Base-by-base conservation (phyloP, 805 yeast species). In the Debaryomyces maramus region DNA sequence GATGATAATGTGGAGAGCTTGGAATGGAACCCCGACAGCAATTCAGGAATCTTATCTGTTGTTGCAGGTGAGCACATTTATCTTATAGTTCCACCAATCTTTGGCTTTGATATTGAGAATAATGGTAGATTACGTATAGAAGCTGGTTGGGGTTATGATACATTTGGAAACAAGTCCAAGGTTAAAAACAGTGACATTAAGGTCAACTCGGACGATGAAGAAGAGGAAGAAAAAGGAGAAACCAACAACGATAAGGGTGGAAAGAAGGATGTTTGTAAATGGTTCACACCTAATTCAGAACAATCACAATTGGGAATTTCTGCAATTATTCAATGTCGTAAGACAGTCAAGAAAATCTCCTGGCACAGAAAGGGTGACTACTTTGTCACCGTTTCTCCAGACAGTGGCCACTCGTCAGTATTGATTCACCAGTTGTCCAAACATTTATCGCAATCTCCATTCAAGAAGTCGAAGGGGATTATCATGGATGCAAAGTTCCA, bases 351-450 rank as follows among this genome's bases (percentile, higher is more conserved):
- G 65, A 83, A 81, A 56, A 51, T 93, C 16, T 78, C 96, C 50
- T 93, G 99, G 99, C 99, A 93, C 64, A 77, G 97, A 62, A 85
- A 86, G 58, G 99, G 99, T 55, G 99, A 93, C 69, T 93, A 93
- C 61, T 87, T 93, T 53, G 96, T 91, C 48, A 83, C 95, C 3
- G 95, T 88, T n/a, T 82, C 96, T n/a, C 97, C 98, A 38, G 93
- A 88, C 38, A 85, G 88, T 37, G 88, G 86, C 40, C 82, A 88
- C 58, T 78, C 90, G 8, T 83, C 98, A 5, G 96, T 93, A 29
- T 73, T 93, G 45, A 88, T 93, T 48, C 99, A 93, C 66, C 98
- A 93, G 70, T 67, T 93, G 36, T 88, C 97, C 3, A 88, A 88
- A 65, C 98, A 93, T 68, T 75, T 85, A 44, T 84, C 98, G 13